Percentiles rank a stretch among this genome's conserved stretches.
phyloP scores from a whole-genome alignment of 352 stramenopile species.

The Phytophthora aleatoria region DNA sequence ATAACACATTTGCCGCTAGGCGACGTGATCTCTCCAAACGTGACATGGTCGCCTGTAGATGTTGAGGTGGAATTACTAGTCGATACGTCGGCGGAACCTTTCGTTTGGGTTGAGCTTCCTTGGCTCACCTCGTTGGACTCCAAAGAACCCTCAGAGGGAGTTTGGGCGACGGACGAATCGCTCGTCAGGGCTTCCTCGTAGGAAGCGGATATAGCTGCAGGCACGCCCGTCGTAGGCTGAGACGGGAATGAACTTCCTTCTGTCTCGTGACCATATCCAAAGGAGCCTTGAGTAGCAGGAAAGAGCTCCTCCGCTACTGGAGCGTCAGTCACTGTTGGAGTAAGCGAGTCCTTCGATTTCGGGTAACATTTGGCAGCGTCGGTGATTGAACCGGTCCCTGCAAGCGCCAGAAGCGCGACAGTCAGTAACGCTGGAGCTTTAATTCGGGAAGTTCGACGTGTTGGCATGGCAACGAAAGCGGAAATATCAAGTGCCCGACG shows the following conservation, averaged over 20 bases:
- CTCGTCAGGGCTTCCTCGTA: no score
- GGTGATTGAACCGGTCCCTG: conserved; percentile 10
- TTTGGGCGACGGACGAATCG: background rate
- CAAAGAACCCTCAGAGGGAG: conserved; percentile 5
- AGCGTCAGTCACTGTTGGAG: no score
- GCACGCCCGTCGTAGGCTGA: no score
- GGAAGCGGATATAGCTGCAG: no score
- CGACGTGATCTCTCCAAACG: background rate
- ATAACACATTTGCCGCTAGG: background rate
- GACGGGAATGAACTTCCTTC: no score
- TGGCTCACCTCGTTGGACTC: conserved; percentile 1
- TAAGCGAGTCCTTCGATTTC: no score
- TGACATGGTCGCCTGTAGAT: background rate
- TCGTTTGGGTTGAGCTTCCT: conserved; percentile 4
- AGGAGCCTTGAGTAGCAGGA: no score
- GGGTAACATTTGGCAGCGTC: conserved; percentile 8
- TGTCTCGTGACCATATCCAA: no score
- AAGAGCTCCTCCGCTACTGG: no score
- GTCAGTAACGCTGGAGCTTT: conserved; percentile 8
- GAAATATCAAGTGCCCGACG: background rate
- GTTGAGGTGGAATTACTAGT: background rate
- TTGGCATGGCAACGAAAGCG: conserved; percentile 24
- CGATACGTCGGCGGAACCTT: background rate
- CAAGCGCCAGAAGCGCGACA: conserved; percentile 38
- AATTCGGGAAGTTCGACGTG: conserved; percentile 1